A percentile compares a stretch with the other conserved stretches of the same genome.
These are phyloP conservation scores for Aciculoconidium aculeatum DNA, from an alignment of 805 yeast genomes.

Conservation along the genomic window DNA sequence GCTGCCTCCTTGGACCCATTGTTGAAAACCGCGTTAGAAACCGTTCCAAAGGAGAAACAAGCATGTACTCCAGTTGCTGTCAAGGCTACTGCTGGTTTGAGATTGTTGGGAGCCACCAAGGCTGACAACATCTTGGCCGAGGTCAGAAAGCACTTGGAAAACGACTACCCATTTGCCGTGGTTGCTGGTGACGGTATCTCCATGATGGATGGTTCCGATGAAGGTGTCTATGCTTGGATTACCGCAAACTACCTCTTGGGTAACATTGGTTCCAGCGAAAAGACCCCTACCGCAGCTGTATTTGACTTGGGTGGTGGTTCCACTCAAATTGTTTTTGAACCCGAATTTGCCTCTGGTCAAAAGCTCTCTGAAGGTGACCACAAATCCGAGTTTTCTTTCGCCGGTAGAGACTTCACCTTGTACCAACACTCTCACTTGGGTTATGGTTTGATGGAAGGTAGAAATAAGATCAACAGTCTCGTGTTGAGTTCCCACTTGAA, in stretches of 20 bases:
- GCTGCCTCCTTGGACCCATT: constrained; percentile 86
- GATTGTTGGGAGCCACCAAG: constrained; percentile 74
- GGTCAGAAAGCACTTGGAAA: constrained; percentile 70
- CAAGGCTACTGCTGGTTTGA: constrained; percentile 96
- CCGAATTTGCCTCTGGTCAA: constrained; percentile 56
- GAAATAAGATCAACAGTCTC: constrained; percentile 68
- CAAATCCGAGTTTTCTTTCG: constrained; percentile 74
- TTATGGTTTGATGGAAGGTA: constrained; percentile 92
- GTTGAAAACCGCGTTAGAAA: constrained; percentile 64
- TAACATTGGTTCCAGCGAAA: constrained; percentile 77
- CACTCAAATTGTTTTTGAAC: constrained; percentile 97
- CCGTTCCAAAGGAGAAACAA: constrained; percentile 69
- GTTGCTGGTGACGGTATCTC: constrained; percentile 82
- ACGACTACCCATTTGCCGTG: constrained; percentile 86
- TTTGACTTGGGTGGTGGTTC: constrained; percentile 98
- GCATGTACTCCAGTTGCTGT: constrained; percentile 91
- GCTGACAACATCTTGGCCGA: constrained; percentile 66
- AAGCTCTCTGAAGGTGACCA: constrained; percentile 82
- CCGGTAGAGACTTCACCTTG: constrained; percentile 69
- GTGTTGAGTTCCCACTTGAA: constrained; percentile 48
- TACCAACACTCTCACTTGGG: constrained; percentile 96
- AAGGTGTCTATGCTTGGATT: constrained; percentile 99
- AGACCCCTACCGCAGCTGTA: constrained; percentile 88
- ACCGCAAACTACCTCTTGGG: constrained; percentile 92
- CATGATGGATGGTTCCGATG: constrained; percentile 94